Evolutionary conservation across 169 alveolate genomes (phyloP), one percentile per base, ranked within the genome.

Genomic region (Theileria parva): DNA sequence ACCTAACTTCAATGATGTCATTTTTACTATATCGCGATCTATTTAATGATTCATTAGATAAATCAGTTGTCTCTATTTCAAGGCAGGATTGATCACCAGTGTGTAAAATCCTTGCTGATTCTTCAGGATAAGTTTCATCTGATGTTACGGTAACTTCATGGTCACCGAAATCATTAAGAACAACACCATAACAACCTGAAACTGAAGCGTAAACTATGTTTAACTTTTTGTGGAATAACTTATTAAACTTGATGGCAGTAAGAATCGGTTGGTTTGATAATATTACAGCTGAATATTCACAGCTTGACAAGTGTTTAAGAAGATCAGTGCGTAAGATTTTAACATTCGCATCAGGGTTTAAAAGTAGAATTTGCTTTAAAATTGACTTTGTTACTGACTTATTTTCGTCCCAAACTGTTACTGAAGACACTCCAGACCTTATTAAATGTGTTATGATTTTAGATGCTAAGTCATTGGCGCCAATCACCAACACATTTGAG

Each of bases 401-500:
- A 9, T 68, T 44, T 25, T 37, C 28, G 67, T 81, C 73, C 86
- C 85, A 74, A 6, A 83, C 19, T 30, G 50, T 25, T 8, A 83
- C 68, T 8, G 79, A 27, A 9, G 61, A 59, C 39, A 83, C 81
- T 23, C 89, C 89, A 12, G 86, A 74, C 39, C 89, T 64, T 21
- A 65, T 55, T 12, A 83, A 76, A 32, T 83, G 89, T 25, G 89
- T 77, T 19, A 63, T 48, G 57, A 83, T 65, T 28, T 83, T 73
- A n/a, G 75, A 55, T 1, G 89, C 48, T 44, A 83, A 57, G 17
- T 74, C 44, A 23, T 78, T 61, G n/a, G 86, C 85, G 7, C 89
- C 89, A 7, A 83, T 66, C 51, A 83, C 63, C 37, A 83, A 79
- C 61, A 83, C 89, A n/a, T 39, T 75, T 21, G 89, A 65, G 30